Evolutionary conservation across 768 basidiomycete species (phyloP).

Genomic region (Podaxis mareebaensis): DNA sequence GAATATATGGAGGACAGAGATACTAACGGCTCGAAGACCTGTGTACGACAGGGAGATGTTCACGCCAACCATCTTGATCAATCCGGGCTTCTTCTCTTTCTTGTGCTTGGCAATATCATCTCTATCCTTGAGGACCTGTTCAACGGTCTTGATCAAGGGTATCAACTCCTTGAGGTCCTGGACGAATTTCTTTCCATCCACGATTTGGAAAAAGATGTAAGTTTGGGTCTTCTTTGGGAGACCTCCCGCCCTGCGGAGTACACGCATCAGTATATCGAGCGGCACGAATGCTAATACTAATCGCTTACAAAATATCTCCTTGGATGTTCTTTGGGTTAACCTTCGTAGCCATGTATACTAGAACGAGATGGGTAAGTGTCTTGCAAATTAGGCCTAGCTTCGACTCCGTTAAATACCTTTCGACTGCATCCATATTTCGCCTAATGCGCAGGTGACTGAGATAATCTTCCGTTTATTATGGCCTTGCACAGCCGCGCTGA

Average conservation of each 20-base stretch:
- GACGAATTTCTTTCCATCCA: constrained; percentile 43
- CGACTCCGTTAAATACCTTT: constrained; percentile 1
- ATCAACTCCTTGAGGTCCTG: constrained; percentile 39
- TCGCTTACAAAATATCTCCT: constrained; percentile 46
- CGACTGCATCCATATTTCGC: not conserved
- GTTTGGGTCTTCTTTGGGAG: constrained; percentile 55
- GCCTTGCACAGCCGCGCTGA: not conserved
- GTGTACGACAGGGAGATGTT: constrained; percentile 56
- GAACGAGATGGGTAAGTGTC: not conserved
- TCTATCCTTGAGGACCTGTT: constrained; percentile 42
- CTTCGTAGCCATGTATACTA: not conserved
- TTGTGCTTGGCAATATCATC: constrained; percentile 40
- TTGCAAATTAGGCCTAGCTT: not conserved
- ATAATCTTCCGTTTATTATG: not conserved
- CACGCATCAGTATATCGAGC: not conserved
- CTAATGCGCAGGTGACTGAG: not conserved
- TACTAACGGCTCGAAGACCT: constrained; percentile 41
- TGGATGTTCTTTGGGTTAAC: constrained; percentile 36
- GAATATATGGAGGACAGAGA: not conserved
- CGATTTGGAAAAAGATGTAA: constrained; percentile 55
- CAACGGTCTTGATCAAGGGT: constrained; percentile 47
- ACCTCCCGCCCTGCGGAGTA: constrained; percentile 39
- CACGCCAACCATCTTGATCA: constrained; percentile 42
- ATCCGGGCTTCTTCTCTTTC: constrained; percentile 30
- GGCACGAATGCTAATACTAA: not conserved